Base-by-base conservation (phyloP, 1,284 basidiomycete species). In the Agaricales sp. region DNA sequence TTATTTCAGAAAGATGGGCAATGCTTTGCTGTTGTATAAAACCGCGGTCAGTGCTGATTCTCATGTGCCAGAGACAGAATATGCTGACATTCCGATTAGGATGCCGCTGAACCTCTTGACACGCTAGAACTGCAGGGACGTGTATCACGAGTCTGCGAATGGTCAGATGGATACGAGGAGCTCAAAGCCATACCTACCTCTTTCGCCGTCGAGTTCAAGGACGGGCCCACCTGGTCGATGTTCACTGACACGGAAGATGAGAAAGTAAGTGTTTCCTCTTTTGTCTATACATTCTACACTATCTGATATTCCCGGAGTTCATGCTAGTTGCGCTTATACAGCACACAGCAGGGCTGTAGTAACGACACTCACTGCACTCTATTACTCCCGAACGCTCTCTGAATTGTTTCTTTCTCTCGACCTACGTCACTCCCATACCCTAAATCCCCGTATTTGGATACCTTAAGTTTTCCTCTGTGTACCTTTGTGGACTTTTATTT, bases 151-250 rank as follows among this genome's bases (percentile, higher is more conserved):
- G 58, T 83, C 49, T 69, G 71, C 48, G 85, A 87, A 57, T 84
- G 80, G 74, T 69, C 75, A 50, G 80, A 87, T 50, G 84, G 84
- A 1, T 83, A 77, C 52, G 85, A 87, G 53, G 82, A 86, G 47
- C 63, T 87, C 20, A 74, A 81, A 59, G 73, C 82, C 2, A 80
- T 87, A 43, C 73, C 80, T 2, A 68, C 81, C 57, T 82, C 85
- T 0, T 86, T 87, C 61, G 82, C 75, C 1, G 63, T 87, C 19
- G 78, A 78, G 54, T 78, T 86, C 56, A 65, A 63, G 22, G 73
- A 77, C 53, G 65, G 62, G 16, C 64, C 63, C 19, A 61, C 66
- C 13, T 85, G 79, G 77, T 69, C 73, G 49, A 69, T 86, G 66
- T 87, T 73, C 54, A 70, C 79, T 1, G 85, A 87, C 60, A 72